phyloP scores from a whole-genome alignment of 2,329 filamentous ascomycete genomes.

The Microcyclospora tardicrescens region DNA sequence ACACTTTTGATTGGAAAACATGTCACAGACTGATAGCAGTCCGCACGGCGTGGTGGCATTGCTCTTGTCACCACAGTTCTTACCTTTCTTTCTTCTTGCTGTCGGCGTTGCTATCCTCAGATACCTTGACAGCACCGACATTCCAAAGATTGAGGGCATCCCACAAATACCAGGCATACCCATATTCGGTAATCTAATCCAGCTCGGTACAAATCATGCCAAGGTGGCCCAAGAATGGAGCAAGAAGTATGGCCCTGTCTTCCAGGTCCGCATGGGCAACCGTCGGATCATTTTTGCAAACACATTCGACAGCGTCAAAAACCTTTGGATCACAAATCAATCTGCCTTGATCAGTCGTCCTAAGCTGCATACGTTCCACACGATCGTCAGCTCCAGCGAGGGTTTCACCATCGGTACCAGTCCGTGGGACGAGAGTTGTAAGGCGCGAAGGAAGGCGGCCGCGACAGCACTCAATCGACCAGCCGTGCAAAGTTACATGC shows the following conservation, averaged over 20 bases:
- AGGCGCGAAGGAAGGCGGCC: slow-evolving; percentile 61
- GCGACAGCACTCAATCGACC: slow-evolving; percentile 67
- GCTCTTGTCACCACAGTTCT: slow-evolving; percentile 26
- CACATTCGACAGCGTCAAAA: slow-evolving; percentile 58
- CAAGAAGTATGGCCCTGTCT: slow-evolving; percentile 38
- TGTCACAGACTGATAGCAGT: slow-evolving; percentile 14
- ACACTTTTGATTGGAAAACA: slow-evolving; percentile 1
- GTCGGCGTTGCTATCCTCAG: slow-evolving; percentile 28
- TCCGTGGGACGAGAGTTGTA: slow-evolving; percentile 73
- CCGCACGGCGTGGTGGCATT: slow-evolving; percentile 17
- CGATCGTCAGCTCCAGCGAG: slow-evolving; percentile 60
- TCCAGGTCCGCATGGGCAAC: slow-evolving; percentile 49
- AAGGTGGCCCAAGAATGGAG: slow-evolving; percentile 33
- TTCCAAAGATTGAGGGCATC: slow-evolving; percentile 35
- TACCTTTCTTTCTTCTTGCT: slow-evolving; percentile 29
- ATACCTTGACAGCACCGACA: slow-evolving; percentile 33
- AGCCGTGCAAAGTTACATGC: slow-evolving; percentile 66
- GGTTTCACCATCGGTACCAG: slow-evolving; percentile 75
- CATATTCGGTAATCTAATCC: slow-evolving; percentile 33
- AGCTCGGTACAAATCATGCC: slow-evolving; percentile 35
- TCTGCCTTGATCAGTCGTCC: slow-evolving; percentile 66
- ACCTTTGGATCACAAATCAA: slow-evolving; percentile 68
- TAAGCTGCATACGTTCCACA: slow-evolving; percentile 70
- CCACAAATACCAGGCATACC: slow-evolving; percentile 36
- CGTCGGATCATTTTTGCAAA: slow-evolving; percentile 66